These are phyloP conservation scores for Vaccinium macrocarpon DNA, from an alignment of 148 eudicot genomes.

Conservation along the genomic window DNA sequence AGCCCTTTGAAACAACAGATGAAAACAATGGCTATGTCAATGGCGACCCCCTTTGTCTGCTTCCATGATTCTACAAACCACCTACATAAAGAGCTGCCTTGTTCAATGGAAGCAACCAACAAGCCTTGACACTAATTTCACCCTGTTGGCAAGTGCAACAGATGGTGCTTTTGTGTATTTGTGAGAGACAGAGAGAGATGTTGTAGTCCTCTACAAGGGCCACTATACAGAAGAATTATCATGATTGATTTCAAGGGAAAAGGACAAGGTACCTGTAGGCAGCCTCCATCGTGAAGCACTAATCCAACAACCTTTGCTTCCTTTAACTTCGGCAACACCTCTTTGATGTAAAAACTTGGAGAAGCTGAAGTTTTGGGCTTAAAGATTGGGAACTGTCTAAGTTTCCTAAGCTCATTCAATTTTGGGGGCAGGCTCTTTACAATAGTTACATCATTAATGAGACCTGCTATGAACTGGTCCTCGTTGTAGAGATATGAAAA, in stretches of 20 bases:
- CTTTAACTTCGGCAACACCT: constrained; percentile 71
- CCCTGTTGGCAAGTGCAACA: neutral
- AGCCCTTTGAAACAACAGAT: neutral
- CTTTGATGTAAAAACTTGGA: constrained; percentile 58
- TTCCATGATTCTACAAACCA: constrained; percentile 3
- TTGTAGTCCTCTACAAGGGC: neutral
- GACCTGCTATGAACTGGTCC: constrained; percentile 72
- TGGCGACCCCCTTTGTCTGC: neutral
- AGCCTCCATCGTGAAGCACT: constrained; percentile 78
- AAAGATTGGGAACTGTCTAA: constrained; percentile 61
- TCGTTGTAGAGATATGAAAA: constrained; percentile 88
- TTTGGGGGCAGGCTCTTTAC: constrained; percentile 66
- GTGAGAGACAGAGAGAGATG: neutral
- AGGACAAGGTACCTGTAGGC: constrained; percentile 66
- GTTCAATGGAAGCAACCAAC: neutral
- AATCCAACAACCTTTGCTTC: constrained; percentile 77
- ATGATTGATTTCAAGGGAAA: neutral
- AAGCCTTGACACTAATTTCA: constrained; percentile 3
- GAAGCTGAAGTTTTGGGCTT: constrained; percentile 66
- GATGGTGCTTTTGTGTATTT: neutral
- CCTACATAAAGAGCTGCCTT: neutral
- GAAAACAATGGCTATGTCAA: neutral
- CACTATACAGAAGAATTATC: neutral
- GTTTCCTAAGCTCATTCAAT: constrained; percentile 69
- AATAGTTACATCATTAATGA: constrained; percentile 69